Evolutionary conservation across 306 rosid species (phyloP), one percentile per base, ranked within the genome.

Genomic region (Hippophae tibetana): DNA sequence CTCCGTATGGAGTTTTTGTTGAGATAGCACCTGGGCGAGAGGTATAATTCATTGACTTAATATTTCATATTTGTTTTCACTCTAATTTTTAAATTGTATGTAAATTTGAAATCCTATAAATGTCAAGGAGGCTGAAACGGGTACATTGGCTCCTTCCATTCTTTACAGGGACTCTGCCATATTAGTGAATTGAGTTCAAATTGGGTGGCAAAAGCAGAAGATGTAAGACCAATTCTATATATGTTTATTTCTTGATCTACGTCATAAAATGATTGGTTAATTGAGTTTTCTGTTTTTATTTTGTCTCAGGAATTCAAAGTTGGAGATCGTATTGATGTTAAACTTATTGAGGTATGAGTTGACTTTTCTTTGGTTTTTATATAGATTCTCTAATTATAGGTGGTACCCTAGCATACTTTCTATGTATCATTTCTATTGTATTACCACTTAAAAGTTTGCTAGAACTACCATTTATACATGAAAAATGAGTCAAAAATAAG

Each of bases 21-120:
- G 96, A 92, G 90, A 92, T 92, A 74, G 89, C 93, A 58, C 93
- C 95, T 62, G 98, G 98, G 38, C 78, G 96, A 66, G 98, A 92
- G 98, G 98, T 80, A 76, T 56, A 26, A 11, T 41, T 51, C 55
- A 27, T 69, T 61, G 55, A 67, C 42, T 62, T 52, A 31, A 51
- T 54, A 43, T 56, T 54, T 64, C 53, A n/a, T 11, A 58, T 58
- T 44, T 57, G 40, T 43, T 61, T 25, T 55, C 48, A 1, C 23
- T 47, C 3, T 62, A 14, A 8, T 12, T 25, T 18, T 52, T 47
- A 26, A n/a, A 13, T 51, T 45, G 51, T 40, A 31, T 44, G 8
- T 42, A 0, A 8, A 10, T 40, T 12, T 49, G 14, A 11, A 25
- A 52, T 68, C 47, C 60, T 27, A 27, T 53, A 31, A 13, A 52